A percentile compares a stretch with the other conserved stretches of the same genome.
Conservation (phyloP, 768 basidiomycete species). For the Tulasnella sp. region DNA sequence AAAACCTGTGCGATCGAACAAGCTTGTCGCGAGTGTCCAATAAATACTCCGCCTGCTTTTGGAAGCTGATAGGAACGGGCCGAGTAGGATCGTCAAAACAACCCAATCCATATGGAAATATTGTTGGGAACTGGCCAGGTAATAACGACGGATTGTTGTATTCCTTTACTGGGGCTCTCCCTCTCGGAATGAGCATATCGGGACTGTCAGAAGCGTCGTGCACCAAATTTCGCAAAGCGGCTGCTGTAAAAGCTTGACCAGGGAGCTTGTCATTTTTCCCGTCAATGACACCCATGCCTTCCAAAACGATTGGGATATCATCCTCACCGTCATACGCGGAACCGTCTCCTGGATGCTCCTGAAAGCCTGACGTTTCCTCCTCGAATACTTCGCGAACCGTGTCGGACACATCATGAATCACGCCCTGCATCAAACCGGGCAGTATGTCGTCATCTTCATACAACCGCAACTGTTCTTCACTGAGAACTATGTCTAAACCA, state of each 20-base stretch:
- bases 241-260: conserved; percentile 22
- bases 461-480: too few relatives aligned
- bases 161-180: conserved; percentile 21
- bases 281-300: conserved; percentile 26
- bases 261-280: conserved; percentile 21
- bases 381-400: background rate
- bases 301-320: conserved; percentile 23
- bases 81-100: conserved; percentile 23
- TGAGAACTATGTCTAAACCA: too few relatives aligned
- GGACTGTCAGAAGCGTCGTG: background rate
- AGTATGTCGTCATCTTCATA: conserved; percentile 21
- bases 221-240: conserved; percentile 22
- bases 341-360: background rate
- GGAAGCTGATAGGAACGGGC: conserved; percentile 12
- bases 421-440: conserved; percentile 18
- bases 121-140: conserved; percentile 24
- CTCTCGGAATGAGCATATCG: conserved; percentile 22
- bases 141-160: conserved; percentile 26
- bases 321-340: too few relatives aligned
- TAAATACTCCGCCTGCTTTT: background rate
- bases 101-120: conserved; percentile 25
- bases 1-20: background rate
- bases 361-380: background rate
- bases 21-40: background rate
- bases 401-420: conserved; percentile 15